Evolutionary conservation across 2,329 filamentous ascomycete genomes (phyloP), one percentile per base, ranked within the genome.

Genomic region (Cryphonectria carpinicola): DNA sequence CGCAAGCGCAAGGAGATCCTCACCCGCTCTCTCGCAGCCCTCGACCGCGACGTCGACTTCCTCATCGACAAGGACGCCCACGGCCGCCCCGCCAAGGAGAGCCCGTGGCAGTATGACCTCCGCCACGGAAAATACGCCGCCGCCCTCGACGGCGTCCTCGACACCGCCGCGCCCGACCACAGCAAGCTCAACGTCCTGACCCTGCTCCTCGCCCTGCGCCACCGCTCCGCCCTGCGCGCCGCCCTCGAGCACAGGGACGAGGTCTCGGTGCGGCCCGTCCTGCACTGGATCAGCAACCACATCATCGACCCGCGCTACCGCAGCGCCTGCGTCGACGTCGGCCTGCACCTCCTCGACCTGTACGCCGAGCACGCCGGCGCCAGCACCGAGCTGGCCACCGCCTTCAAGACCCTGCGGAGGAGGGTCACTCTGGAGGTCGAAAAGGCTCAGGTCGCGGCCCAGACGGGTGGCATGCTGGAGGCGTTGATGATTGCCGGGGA

Each of bases 381-480:
- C 65, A 94, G 92, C 49, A 85, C 88, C 8, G 90, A 93, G 79
- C 87, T 98, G 69, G 90, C 93, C 72, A 85, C 85, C 65, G 86
- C 90, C 65, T 90, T 98, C 76, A 86, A 88, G 75, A 85, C 85
- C 65, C 84, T 98, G 73, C 89, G 92, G 78, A 83, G 86, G 62
- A 85, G 90, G 54, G 95, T 98, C 28, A 87, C 89, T 73, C 84
- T 88, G 56, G 93, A 96, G 80, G 92, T 95, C 14, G 93, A 97
- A 80, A 90, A 92, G 77, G 93, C 94, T 32, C 93, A 97, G 81
- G 87, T 92, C 77, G 95, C 95, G 1, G 91, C 89, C 75, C 90
- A 92, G 81, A 95, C 93, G 14, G 88, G 88, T 74, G 96, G 95
- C 2, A 98, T 98, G 95, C 82, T 98, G 74, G 93, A 95, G 76